Evolutionary conservation across 1,139 yeast genomes (phyloP).

Genomic region (Taiozyma sp.): DNA sequence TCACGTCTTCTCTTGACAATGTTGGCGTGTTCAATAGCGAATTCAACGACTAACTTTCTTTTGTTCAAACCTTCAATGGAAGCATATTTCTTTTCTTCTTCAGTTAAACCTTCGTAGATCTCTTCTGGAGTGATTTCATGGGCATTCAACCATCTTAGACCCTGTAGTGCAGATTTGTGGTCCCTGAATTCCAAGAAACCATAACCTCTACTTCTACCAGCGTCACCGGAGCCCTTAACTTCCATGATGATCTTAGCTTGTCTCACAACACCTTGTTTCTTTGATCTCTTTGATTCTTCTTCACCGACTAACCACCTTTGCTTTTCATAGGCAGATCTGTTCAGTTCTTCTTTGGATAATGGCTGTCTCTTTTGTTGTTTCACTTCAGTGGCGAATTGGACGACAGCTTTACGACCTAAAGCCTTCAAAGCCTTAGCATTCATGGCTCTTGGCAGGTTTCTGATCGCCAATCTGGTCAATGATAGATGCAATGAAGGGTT

Average conservation of each 20-base stretch:
- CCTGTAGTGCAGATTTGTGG: slow-evolving; percentile 93
- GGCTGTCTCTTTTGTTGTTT: slow-evolving; percentile 73
- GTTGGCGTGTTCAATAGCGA: slow-evolving; percentile 92
- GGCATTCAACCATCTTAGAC: slow-evolving; percentile 94
- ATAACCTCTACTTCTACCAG: slow-evolving; percentile 93
- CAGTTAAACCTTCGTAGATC: slow-evolving; percentile 63
- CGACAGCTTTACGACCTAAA: slow-evolving; percentile 90
- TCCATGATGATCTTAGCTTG: slow-evolving; percentile 93
- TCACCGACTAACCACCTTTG: slow-evolving; percentile 36
- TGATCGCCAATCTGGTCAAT: slow-evolving; percentile 85
- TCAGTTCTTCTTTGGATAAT: slow-evolving; percentile 81
- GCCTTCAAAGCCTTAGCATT: slow-evolving; percentile 84
- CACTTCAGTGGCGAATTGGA: slow-evolving; percentile 92
- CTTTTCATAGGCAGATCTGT: slow-evolving; percentile 68
- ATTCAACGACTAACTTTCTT: slow-evolving; percentile 86
- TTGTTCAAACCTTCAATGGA: slow-evolving; percentile 49
- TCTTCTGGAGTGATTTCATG: slow-evolving; percentile 75
- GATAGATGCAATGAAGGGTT: slow-evolving; percentile 90
- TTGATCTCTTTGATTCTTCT: slow-evolving; percentile 54
- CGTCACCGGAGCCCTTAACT: slow-evolving; percentile 79
- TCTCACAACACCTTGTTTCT: slow-evolving; percentile 82
- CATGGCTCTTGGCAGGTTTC: slow-evolving; percentile 93
- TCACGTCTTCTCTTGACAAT: slow-evolving; percentile 89
- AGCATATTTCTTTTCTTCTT: slow-evolving; percentile 56
- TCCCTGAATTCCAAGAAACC: slow-evolving; percentile 94